Evolutionary conservation across 257 asterid species (phyloP), one percentile per base, ranked within the genome.

Genomic region (Forsythia viridissima): DNA sequence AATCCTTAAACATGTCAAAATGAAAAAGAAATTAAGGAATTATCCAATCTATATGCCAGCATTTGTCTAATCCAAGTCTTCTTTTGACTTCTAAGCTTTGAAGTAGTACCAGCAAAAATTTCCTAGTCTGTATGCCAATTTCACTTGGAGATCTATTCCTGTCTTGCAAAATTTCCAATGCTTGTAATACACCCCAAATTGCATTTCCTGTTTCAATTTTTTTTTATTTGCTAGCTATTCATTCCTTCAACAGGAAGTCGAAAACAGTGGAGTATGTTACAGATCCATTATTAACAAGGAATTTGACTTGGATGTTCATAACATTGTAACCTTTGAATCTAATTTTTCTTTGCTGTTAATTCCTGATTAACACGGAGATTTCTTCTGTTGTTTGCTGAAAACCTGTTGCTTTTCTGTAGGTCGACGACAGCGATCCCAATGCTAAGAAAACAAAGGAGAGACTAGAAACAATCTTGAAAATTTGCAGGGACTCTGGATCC

Each of bases 401-500:
- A 15, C 36, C 21, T 15, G 44, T 38, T 38, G 13, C 41, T 43
- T 30, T 46, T 74, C 67, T 77, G 30, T 61, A 61, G 69, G 69
- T 61, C 16, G 38, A 61, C 40, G n/a, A 30, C 40, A 63, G 40
- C 10, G 70, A 63, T 63, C 70, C 70, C 40, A 63, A 30, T 30
- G 70, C 70, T 63, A 63, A 63, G 13, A 4, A 8, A 63, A 63
- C 70, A 8, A 63, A 63, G 40, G 39, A 63, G 40, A 63, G 40
- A 18, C 70, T 63, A 24, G 70, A 24, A 10, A 30, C 5, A 30
- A 63, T 63, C 70, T 63, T 63, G 70, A 63, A 63, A 30, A 24
- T 30, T 63, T 63, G 70, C 70, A 63, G 70, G 12, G 40, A 30
- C 39, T 24, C 39, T 30, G 70, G 40, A 63, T 24, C 88, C 72